Base-by-base conservation (phyloP, 495 filamentous ascomycete genomes). In the Tetracladium marchalianum region DNA sequence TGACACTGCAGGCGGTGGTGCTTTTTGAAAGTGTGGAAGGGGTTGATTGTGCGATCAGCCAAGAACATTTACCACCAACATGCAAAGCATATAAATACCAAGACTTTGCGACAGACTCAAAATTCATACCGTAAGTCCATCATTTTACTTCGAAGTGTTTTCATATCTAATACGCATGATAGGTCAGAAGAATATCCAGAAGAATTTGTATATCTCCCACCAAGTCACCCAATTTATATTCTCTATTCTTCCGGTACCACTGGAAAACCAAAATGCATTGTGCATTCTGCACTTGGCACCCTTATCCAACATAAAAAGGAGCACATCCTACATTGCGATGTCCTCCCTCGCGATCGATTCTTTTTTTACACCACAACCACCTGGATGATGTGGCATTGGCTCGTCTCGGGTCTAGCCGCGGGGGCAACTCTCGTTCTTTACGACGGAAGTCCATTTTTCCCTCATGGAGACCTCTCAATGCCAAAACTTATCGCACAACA, bases 351-450 rank as follows among this genome's bases (percentile, higher is more conserved):
- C 8, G 73, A 60, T 31, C 71, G 78, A 17, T 59, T 68, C 18
- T 47, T 70, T 37, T 66, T 68, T 44, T 70, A 64, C 47, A 70
- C 67, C 1, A 70, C 67, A 16, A 50, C 45, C 0, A 84, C 85
- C 4, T 90, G 85, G 85, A 89, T 90, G 60, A 90, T 90, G 85
- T 90, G 88, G 62, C 61, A 87, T 32, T 64, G 74, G 40, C 68
- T 68, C 43, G 62, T 84, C 24, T 64, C 64, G 12, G 61, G 64
- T 3, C 66, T 87, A 12, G 56, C 81, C 0, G 59, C 65, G 16
- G 83, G 85, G 12, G 69, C 66, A 0, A 70, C 75, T 18, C 58
- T 75, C 10, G 60, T 90, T 38, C 59, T 87, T 4, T 90, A 89
- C 61, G 85, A 90, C 57, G 85, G 85, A 11, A 84, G 77, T 1